Evolutionary conservation across 2,329 filamentous ascomycete species (phyloP).

Genomic region (Fonsecaea pugnacius): DNA sequence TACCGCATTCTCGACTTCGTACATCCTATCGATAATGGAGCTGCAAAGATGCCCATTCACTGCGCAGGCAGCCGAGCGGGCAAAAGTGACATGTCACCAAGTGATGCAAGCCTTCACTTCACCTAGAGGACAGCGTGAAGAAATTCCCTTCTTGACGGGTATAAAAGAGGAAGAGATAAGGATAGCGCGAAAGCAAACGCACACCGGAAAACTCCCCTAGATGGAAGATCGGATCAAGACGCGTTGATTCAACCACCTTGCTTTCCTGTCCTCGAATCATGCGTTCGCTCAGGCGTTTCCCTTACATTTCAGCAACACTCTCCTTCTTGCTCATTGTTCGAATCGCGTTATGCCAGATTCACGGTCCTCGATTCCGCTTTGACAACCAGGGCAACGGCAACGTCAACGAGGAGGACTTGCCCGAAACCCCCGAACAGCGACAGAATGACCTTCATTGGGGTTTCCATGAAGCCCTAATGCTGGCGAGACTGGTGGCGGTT

Average conservation of each 20-base stretch:
- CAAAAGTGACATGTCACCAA: not conserved
- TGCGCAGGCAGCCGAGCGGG: not conserved
- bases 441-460: not conserved
- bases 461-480: not conserved
- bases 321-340: not conserved
- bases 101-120: not conserved
- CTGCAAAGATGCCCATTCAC: not conserved
- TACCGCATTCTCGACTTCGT: no score
- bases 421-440: not conserved
- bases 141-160: not conserved
- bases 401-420: not conserved
- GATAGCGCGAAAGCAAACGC: no score
- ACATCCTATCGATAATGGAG: not conserved
- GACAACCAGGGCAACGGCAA: not conserved
- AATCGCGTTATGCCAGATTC: not conserved
- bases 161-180: not conserved
- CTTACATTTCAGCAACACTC: not conserved
- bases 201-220: no score
- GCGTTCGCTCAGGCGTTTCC: not conserved
- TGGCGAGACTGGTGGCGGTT: not conserved
- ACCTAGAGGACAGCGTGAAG: not conserved
- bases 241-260: not conserved
- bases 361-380: not conserved
- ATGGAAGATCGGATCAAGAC: not conserved
- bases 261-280: not conserved